Base-by-base conservation (phyloP, 2,329 filamentous ascomycete genomes). In the Fusarium floridanum region DNA sequence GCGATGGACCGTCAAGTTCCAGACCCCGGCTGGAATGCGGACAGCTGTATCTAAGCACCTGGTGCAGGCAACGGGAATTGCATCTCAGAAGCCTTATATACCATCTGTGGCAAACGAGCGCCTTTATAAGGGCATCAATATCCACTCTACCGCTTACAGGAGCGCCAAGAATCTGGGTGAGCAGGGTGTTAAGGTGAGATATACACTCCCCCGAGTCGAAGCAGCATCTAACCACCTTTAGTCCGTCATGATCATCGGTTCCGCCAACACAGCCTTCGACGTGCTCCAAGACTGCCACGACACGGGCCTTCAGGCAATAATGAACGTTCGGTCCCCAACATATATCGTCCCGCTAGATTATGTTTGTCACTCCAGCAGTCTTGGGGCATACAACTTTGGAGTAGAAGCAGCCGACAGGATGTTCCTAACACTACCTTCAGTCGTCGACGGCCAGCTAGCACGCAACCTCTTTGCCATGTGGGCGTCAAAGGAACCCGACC, bases 201-300 rank as follows among this genome's bases (percentile, higher is more conserved):
- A 9, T 11, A 27, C 22, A 12, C 16, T 5, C 1, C 2, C 4
- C 4, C 2, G 1, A 6, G 0, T 6, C 2, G 20, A 16, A 4
- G 7, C 6, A 36, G 14, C 8, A 22, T 27, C 60, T 76, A 48
- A 76, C 8, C 4, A 0, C 2, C 24, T 4, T 2, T 3, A 76
- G 73, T 76, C 73, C 0, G 66, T 71, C 1, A 55, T 72, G 7
- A 27, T 76, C 1, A 27, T 74, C 14, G 74, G 71, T 4, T 76
- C 74, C 5, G 71, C 74, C 11, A 76, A 73, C 14, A 76, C 74
- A 0, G 73, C 61, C 1, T 76, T 76, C 5, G 71, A 76, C 5
- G 36, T 76, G 2, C 34, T 76, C 3, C 62, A 45, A 2, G 73
- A 76, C 14, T 76, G 68, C 10, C 9, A 76, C 1, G 5, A 14